Base-by-base conservation (phyloP, 1,139 yeast genomes). In the Pneumocystis murina region DNA sequence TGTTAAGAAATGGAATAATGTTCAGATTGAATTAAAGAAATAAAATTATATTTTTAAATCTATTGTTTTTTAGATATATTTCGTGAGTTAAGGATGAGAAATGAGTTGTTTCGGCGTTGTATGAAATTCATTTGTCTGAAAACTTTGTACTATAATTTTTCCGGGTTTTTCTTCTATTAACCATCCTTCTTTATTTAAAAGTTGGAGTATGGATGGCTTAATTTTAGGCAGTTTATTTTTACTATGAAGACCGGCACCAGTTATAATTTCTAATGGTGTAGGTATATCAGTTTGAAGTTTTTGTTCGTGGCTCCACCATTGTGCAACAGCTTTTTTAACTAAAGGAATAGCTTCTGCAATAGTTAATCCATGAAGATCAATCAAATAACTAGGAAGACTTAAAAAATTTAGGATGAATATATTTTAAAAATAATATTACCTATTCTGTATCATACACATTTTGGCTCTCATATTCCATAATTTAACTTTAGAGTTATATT, bases 11-110 rank as follows among this genome's bases (percentile, higher is more conserved):
- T 64, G 64, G 12, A 89, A 90, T 59, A 85, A 89, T 70, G 96
- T 90, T 72, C 83, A 83, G 66, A 88, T 84, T 71, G 95, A 96
- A 36, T 92, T 92, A 75, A 89, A 89, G 69, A 83, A 92, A 90
- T 84, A 91, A 12, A 98, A 98, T 0, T 90, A 95, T 8, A 59
- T 55, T 20, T 60, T 61, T 20, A 39, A 61, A 48, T 33, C 4
- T 4, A 33, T 33, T 33, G 35, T 33, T 33, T 33, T 33, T 33
- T 35, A 59, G 12, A 30, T 59, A 28, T 17, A 55, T n/a, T 33
- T 17, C 86, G 64, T 71, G 71, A 4, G 85, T 84, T 60, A 80
- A 83, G 66, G 81, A 82, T 0, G 81, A 81, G 68, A 88, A 84
- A 68, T 75, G 86, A 61, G 73, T 76, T 16, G 82, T 84, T 35